Evolutionary conservation across 129 eudicot genomes (phyloP).

Genomic region (Flaveria ramosissima): DNA sequence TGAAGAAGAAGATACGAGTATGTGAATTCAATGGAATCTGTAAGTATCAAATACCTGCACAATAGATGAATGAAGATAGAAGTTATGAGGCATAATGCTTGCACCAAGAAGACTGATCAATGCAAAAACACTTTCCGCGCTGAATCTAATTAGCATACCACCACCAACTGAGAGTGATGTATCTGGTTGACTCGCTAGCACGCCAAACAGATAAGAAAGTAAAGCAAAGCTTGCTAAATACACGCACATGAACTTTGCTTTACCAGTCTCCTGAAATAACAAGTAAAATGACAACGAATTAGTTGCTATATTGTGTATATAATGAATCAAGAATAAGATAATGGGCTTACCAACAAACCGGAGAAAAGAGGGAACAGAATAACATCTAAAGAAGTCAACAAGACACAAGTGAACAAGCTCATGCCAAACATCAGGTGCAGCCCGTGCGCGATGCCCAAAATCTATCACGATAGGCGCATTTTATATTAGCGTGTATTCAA

Average conservation of each 20-base stretch:
- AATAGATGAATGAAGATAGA: constrained; percentile 89
- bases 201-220: constrained; percentile 56
- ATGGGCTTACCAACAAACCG: constrained; percentile 55
- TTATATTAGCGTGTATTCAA: constrained; percentile 19
- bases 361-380: constrained; percentile 74
- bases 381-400: constrained; percentile 71
- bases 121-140: constrained; percentile 71
- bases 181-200: constrained; percentile 67
- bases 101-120: constrained; percentile 91
- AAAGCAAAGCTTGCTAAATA: constrained; percentile 52
- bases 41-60: constrained; percentile 56
- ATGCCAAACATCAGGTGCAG: constrained; percentile 69
- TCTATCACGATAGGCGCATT: constrained; percentile 41
- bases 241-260: constrained; percentile 52
- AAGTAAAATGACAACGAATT: not conserved
- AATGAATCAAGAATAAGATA: constrained; percentile 1
- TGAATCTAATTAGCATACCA: constrained; percentile 43
- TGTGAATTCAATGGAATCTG: not conserved
- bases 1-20: not conserved
- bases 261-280: constrained; percentile 55
- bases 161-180: constrained; percentile 49
- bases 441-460: constrained; percentile 89
- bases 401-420: constrained; percentile 67
- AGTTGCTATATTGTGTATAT: constrained; percentile 2
- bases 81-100: constrained; percentile 93